phyloP scores from a whole-genome alignment of 1,284 basidiomycete species.

The Cryptococcus wingfieldii region DNA sequence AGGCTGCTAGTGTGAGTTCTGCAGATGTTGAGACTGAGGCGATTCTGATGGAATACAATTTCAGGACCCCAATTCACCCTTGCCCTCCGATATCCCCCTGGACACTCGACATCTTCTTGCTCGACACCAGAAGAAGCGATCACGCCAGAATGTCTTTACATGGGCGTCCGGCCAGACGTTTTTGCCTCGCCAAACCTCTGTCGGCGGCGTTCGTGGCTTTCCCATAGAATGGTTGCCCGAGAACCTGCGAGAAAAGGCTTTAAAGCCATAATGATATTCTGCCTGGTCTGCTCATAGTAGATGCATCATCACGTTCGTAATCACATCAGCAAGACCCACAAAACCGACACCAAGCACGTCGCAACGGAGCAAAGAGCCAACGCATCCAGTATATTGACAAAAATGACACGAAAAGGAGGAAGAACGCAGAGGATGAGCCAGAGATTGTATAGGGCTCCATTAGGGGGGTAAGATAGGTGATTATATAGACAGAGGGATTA shows the following conservation, averaged over 20 bases:
- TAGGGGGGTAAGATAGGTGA: not conserved
- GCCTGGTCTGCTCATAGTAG: not conserved
- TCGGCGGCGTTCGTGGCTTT: slow-evolving; percentile 64
- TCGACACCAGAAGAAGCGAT: slow-evolving; percentile 62
- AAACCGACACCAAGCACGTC: not conserved
- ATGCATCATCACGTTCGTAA: not conserved
- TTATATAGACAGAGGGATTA: not conserved
- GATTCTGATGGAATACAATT: not conserved
- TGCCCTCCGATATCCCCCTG: slow-evolving; percentile 64
- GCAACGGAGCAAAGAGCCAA: not conserved
- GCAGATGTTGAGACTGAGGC: not conserved
- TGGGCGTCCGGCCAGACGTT: slow-evolving; percentile 45
- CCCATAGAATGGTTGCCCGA: slow-evolving; percentile 67
- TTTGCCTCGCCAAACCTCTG: slow-evolving; percentile 21
- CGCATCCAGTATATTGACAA: not conserved
- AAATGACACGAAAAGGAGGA: not conserved
- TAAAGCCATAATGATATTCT: not conserved
- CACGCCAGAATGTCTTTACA: slow-evolving; percentile 55
- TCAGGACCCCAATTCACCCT: slow-evolving; percentile 54
- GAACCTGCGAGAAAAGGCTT: slow-evolving; percentile 11
- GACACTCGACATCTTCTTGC: slow-evolving; percentile 71
- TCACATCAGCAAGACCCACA: not conserved
- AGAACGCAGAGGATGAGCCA: not conserved
- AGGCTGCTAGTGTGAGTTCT: slow-evolving; percentile 65
- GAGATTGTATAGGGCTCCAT: not conserved